A percentile compares a stretch with the other conserved stretches of the same genome.
These are phyloP conservation scores for Aspergillus cejpii DNA, from an alignment of 2,329 filamentous ascomycete genomes.

Conservation along the genomic window DNA sequence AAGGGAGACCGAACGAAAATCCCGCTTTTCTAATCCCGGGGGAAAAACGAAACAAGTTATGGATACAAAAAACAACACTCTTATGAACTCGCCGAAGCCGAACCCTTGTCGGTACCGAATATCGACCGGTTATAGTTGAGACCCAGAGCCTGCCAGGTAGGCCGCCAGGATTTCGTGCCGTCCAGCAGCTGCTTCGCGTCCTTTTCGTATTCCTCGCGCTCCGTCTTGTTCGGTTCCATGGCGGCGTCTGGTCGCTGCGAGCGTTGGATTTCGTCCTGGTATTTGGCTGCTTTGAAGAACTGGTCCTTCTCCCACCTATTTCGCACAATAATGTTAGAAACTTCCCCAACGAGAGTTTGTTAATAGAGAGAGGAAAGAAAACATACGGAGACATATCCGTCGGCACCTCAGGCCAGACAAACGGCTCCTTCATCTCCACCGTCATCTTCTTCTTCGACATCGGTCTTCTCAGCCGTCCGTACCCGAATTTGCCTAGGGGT, in stretches of 20 bases:
- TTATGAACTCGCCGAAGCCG: conserved; percentile 12
- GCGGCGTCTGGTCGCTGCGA: conserved; percentile 31
- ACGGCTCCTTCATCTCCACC: conserved; percentile 78
- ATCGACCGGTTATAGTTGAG: conserved; percentile 32
- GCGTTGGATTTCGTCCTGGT: conserved; percentile 39
- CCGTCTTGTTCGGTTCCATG: conserved; percentile 31
- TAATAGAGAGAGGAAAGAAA: conserved; percentile 7
- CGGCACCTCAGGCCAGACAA: conserved; percentile 74
- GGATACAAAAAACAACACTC: too few relatives aligned
- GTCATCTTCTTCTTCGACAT: conserved; percentile 84
- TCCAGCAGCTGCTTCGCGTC: conserved; percentile 59
- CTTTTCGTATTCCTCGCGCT: conserved; percentile 47
- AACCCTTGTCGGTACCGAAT: conserved; percentile 14
- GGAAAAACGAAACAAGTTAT: conserved; percentile 1
- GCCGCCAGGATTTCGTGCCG: conserved; percentile 57
- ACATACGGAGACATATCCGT: conserved; percentile 53
- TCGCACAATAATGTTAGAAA: too few relatives aligned
- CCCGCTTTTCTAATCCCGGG: conserved; percentile 3
- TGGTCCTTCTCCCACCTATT: conserved; percentile 57
- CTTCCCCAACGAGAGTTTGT: too few relatives aligned
- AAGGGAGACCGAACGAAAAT: conserved; percentile 3
- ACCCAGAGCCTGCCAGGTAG: conserved; percentile 43
- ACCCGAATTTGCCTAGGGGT: conserved; percentile 34
- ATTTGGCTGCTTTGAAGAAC: conserved; percentile 49
- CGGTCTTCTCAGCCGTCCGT: conserved; percentile 61